Conservation (phyloP, 169 alveolate genomes). For the Plasmodium vivax region DNA sequence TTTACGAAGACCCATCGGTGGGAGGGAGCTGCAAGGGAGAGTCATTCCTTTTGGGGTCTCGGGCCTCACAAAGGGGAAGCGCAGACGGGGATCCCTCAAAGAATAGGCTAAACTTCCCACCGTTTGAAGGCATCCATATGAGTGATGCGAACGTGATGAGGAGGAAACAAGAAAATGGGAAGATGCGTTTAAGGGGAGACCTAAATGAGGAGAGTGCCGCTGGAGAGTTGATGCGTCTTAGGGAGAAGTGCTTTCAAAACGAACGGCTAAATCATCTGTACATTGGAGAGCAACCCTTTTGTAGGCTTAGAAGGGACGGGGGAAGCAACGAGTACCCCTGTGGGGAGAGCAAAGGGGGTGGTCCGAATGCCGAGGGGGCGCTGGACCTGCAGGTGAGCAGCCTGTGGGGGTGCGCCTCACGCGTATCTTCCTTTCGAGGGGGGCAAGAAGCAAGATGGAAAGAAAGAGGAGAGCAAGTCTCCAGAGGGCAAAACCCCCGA, state of each 20-base stretch:
- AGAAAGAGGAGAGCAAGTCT: background rate
- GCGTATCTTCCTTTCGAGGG: background rate
- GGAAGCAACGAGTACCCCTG: background rate
- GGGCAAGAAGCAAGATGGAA: background rate
- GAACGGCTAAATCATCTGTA: background rate
- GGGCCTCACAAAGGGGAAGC: background rate
- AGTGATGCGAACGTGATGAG: background rate
- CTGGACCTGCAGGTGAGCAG: background rate
- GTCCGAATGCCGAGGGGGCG: background rate
- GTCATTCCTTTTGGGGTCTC: background rate
- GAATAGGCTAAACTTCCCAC: background rate
- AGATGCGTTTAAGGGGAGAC: background rate
- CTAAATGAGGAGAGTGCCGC: background rate
- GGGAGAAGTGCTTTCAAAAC: background rate
- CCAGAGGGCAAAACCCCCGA: background rate
- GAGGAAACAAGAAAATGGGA: background rate
- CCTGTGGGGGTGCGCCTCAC: background rate
- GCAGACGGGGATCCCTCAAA: background rate
- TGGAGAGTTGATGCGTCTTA: background rate
- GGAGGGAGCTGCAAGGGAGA: background rate
- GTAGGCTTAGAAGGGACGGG: background rate
- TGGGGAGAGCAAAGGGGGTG: background rate
- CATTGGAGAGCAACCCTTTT: background rate
- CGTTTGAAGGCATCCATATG: background rate
- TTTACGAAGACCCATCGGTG: background rate